phyloP scores from a whole-genome alignment of 805 yeast species.

The Sugiyamaella boreocaroliniensis region DNA sequence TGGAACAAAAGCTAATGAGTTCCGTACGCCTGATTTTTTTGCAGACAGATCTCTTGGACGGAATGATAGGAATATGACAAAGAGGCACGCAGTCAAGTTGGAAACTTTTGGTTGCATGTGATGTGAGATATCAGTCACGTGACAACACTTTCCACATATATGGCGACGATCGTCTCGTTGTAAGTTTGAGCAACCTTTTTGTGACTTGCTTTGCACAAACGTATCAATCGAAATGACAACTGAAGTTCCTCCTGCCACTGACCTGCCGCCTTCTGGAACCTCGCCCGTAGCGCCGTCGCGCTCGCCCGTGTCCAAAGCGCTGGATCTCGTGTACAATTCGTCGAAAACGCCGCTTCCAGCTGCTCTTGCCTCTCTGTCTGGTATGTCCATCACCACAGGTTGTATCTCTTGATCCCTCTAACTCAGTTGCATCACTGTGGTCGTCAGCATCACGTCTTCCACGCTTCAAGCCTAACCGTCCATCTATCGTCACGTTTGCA shows the following conservation, averaged over 20 bases:
- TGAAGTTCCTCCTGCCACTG: background rate
- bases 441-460: constrained; percentile 10
- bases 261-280: background rate
- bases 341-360: constrained; percentile 23
- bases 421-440: constrained; percentile 14
- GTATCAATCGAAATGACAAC: too few species aligned
- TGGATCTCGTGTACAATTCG: constrained; percentile 9
- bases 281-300: background rate
- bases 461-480: constrained; percentile 15
- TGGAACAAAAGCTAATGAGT: too few species aligned
- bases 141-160: too few species aligned
- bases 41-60: too few species aligned
- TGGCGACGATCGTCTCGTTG: too few species aligned
- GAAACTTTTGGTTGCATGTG: too few species aligned
- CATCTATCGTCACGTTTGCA: constrained; percentile 22
- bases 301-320: background rate
- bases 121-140: too few species aligned
- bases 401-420: background rate
- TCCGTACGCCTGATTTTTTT: too few species aligned
- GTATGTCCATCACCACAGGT: constrained; percentile 10
- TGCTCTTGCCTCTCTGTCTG: constrained; percentile 16
- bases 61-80: too few species aligned
- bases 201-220: too few species aligned
- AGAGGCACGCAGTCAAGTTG: too few species aligned
- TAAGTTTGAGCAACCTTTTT: too few species aligned